Base-by-base conservation (phyloP, 441 rosid species). In the Adansonia grandidieri region DNA sequence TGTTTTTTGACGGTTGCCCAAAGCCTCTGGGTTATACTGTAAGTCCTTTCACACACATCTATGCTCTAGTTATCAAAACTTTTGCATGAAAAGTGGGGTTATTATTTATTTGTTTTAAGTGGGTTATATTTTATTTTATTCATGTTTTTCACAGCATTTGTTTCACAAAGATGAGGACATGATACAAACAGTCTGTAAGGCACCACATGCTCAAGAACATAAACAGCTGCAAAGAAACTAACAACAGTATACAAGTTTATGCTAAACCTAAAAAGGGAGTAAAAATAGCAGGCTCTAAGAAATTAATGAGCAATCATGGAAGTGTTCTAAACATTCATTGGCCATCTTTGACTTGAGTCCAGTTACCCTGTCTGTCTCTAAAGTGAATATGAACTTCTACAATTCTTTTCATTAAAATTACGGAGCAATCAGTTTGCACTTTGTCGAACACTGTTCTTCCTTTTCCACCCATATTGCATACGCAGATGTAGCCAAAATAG, bases 1-100 rank as follows among this genome's bases (percentile, higher is more conserved):
- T 92, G 96, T 92, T 86, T 81, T 88, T 92, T 78, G 92, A 92
- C 75, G 91, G 93, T 82, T 90, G 96, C 78, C 96, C 93, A n/a
- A 92, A 84, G 87, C 96, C 96, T 62, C 82, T 88, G 77, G 96
- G 93, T 54, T 92, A 85, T 83, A 92, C 96, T 4, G 94, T 92
- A 92, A 92, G 96, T 90, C 80, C 71, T 78, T 24, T 78, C 17
- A 71, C 24, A 20, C 62, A 1, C 45, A 13, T 13, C 10, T 32
- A 20, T 61, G 63, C 40, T 7, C n/a, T 73, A 57, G 50, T 67
- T 56, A 37, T 77, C 48, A 53, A 54, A 71, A 37, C 50, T 54
- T 71, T 54, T 71, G 75, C 44, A 17, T 71, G 28, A 53, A 48
- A 71, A 32, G 47, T 32, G 37, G 28, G 14, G 47, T 53, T 53